phyloP scores from a whole-genome alignment of 2,329 filamentous ascomycete species.

The Fusarium robinianum region DNA sequence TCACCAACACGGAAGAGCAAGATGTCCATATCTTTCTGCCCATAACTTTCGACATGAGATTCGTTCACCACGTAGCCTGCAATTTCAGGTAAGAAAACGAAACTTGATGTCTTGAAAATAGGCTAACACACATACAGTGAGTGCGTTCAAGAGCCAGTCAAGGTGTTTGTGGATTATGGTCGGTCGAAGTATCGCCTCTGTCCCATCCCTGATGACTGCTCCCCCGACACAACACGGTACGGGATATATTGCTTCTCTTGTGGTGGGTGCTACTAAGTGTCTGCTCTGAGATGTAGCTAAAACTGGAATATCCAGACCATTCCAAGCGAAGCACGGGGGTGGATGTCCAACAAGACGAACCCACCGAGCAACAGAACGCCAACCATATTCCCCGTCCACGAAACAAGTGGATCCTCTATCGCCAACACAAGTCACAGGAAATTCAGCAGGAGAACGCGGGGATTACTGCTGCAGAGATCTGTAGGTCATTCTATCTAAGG shows the following conservation, averaged over 20 bases:
- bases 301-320: too few species aligned
- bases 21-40: slow-evolving; percentile 37
- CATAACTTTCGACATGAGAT: slow-evolving; percentile 20
- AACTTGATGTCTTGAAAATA: too few species aligned
- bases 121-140: slow-evolving; percentile 18
- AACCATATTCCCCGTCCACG: slow-evolving; percentile 36
- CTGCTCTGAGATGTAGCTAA: neutral
- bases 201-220: slow-evolving; percentile 24
- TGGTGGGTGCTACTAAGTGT: slow-evolving; percentile 16
- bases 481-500: slow-evolving; percentile 28
- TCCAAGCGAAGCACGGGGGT: neutral
- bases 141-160: slow-evolving; percentile 34
- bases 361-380: neutral
- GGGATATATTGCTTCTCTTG: slow-evolving; percentile 27
- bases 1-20: slow-evolving; percentile 26
- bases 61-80: slow-evolving; percentile 28
- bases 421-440: slow-evolving; percentile 34
- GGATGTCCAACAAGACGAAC: neutral
- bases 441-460: slow-evolving; percentile 31
- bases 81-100: slow-evolving; percentile 39
- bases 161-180: slow-evolving; percentile 31
- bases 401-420: slow-evolving; percentile 44
- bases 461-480: slow-evolving; percentile 38
- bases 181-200: slow-evolving; percentile 36
- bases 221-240: slow-evolving; percentile 15